Percentiles rank a stretch among this genome's conserved stretches.
Conservation (phyloP, 1,284 basidiomycete genomes). For the Fomitopsis pinicola region DNA sequence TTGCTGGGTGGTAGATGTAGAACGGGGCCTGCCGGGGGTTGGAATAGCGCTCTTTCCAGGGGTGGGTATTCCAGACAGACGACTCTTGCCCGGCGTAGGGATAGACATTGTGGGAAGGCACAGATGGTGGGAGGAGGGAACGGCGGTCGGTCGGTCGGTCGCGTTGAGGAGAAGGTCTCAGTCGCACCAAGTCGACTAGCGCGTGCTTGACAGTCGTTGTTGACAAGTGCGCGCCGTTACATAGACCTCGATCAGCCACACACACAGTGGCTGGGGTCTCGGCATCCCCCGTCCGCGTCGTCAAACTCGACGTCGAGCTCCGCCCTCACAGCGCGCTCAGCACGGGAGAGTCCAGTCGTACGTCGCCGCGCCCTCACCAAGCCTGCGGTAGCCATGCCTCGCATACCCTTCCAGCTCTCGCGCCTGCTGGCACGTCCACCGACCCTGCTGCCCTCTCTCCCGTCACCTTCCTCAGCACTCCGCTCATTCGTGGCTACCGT, state of each 20-base stretch:
- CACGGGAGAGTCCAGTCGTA: neutral
- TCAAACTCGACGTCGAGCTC: neutral
- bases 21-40: conserved; percentile 65
- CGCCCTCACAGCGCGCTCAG: neutral
- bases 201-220: neutral
- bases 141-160: neutral
- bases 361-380: too few species aligned
- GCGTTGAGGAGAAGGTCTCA: neutral
- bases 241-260: neutral
- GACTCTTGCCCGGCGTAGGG: conserved; percentile 47
- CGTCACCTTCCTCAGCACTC: conserved; percentile 5
- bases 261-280: neutral
- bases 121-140: neutral
- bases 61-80: conserved; percentile 54
- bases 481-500: conserved; percentile 9
- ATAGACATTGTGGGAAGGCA: conserved; percentile 28
- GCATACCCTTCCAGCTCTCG: conserved; percentile 22
- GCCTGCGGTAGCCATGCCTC: conserved; percentile 18
- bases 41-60: conserved; percentile 61
- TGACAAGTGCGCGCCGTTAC: too few species aligned
- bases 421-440: conserved; percentile 20
- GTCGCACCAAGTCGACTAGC: too few species aligned
- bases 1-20: conserved; percentile 48
- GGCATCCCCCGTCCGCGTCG: neutral
- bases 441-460: conserved; percentile 10